phyloP scores from a whole-genome alignment of 2,329 filamentous ascomycete species.

The Trichoderma atroviride region DNA sequence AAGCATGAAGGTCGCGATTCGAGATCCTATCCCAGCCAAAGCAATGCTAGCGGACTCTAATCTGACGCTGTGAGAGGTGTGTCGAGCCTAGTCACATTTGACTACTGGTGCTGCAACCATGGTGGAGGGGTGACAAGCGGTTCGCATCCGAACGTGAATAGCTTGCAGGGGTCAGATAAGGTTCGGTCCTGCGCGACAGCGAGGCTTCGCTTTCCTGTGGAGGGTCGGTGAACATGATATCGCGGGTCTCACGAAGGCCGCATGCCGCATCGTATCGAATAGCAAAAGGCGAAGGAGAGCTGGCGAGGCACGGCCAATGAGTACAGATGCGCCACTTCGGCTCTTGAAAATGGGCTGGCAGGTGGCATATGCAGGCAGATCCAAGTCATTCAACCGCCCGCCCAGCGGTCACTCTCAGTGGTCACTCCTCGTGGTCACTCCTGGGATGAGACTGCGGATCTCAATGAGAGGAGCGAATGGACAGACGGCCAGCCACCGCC shows the following conservation, averaged over 20 bases:
- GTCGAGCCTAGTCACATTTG: conserved; percentile 22
- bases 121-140: conserved; percentile 21
- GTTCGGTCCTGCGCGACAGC: conserved; percentile 13
- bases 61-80: conserved; percentile 23
- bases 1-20: not conserved
- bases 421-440: too few species aligned
- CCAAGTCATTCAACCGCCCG: not conserved
- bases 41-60: conserved; percentile 17
- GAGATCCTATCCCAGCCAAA: not conserved
- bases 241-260: not conserved
- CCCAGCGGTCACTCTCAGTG: not conserved
- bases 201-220: not conserved
- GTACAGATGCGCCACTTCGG: conserved; percentile 26
- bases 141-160: conserved; percentile 4
- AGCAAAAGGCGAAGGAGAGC: not conserved
- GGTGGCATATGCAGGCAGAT: conserved; percentile 6
- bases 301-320: conserved; percentile 1
- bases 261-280: conserved; percentile 2
- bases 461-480: not conserved
- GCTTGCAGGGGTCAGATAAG: conserved; percentile 16
- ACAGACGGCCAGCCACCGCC: not conserved
- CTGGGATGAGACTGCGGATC: not conserved
- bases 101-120: conserved; percentile 1
- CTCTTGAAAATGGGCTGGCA: conserved; percentile 25
- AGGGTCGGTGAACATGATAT: conserved; percentile 1